Conservation (phyloP, 1,139 yeast species). For the Saccharomyces hybrid region DNA sequence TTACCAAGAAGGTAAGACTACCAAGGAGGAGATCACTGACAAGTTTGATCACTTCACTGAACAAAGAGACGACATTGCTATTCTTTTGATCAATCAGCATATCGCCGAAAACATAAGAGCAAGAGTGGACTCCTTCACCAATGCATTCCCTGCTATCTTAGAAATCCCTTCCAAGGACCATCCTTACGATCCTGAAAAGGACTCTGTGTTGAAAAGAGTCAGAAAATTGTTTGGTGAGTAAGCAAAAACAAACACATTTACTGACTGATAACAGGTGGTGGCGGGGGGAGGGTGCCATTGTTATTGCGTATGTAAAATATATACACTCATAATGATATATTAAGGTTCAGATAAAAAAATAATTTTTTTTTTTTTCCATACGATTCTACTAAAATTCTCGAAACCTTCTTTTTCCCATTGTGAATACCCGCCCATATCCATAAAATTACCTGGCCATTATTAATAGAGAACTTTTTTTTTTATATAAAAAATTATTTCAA, state of each 20-base stretch:
- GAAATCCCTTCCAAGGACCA: slow-evolving; percentile 98
- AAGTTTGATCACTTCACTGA: slow-evolving; percentile 70
- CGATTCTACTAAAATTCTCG: too few relatives aligned
- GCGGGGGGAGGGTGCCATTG: not conserved
- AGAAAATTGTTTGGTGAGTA: slow-evolving; percentile 91
- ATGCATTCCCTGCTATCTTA: slow-evolving; percentile 91
- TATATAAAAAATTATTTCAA: not conserved
- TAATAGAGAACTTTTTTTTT: not conserved
- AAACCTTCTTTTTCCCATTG: not conserved
- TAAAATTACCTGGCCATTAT: not conserved
- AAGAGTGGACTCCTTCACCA: slow-evolving; percentile 73
- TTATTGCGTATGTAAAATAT: not conserved
- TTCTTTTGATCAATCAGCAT: slow-evolving; percentile 86
- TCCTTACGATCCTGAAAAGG: slow-evolving; percentile 97
- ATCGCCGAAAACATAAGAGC: slow-evolving; percentile 85
- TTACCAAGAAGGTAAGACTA: slow-evolving; percentile 73
- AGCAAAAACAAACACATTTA: slow-evolving; percentile 4
- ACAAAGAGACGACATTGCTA: slow-evolving; percentile 83
- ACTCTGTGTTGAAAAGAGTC: slow-evolving; percentile 86
- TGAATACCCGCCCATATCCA: not conserved
- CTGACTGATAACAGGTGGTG: not conserved
- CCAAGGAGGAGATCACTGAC: slow-evolving; percentile 63
- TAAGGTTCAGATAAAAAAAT: not conserved
- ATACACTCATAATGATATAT: not conserved
- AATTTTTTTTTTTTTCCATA: not conserved